Conservation (phyloP, 2,329 filamentous ascomycete genomes). For the Diaporthe sp. region DNA sequence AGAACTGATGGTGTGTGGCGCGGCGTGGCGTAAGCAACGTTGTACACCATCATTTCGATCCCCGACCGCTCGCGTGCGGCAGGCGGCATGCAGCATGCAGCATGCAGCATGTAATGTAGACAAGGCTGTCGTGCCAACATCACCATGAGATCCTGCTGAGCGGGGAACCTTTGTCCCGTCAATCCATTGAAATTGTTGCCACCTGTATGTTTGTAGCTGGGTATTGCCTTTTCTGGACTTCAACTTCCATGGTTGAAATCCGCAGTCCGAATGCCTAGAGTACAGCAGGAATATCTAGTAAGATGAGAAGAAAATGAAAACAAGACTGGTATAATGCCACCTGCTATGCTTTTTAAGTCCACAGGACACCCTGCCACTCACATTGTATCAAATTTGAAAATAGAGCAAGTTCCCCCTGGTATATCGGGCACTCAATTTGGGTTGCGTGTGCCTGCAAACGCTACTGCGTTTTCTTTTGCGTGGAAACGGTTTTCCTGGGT, state of each 20-base stretch:
- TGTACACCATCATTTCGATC: constrained; percentile 17
- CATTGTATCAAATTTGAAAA: constrained; percentile 15
- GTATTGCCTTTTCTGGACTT: neutral
- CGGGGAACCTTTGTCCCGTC: neutral
- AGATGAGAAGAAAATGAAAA: constrained; percentile 19
- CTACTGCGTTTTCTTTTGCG: constrained; percentile 55
- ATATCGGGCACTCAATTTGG: neutral
- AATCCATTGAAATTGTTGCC: neutral
- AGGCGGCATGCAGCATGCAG: constrained; percentile 8
- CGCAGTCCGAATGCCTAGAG: neutral
- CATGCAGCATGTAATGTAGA: constrained; percentile 8
- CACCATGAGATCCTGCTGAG: neutral
- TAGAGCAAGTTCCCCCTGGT: neutral
- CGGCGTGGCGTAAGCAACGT: constrained; percentile 14
- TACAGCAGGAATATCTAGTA: constrained; percentile 2
- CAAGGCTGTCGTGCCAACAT: constrained; percentile 12
- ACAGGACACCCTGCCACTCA: constrained; percentile 10
- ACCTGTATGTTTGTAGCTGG: neutral
- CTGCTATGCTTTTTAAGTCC: constrained; percentile 38
- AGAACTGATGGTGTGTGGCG: neutral
- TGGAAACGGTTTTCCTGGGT: constrained; percentile 46
- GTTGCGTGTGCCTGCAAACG: neutral
- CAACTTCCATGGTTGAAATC: neutral
- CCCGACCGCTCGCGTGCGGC: constrained; percentile 4
- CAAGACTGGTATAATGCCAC: constrained; percentile 24